Evolutionary conservation across 179 eudicot genomes (phyloP), one percentile per base, ranked within the genome.

Genomic region (Dionaea muscipula): DNA sequence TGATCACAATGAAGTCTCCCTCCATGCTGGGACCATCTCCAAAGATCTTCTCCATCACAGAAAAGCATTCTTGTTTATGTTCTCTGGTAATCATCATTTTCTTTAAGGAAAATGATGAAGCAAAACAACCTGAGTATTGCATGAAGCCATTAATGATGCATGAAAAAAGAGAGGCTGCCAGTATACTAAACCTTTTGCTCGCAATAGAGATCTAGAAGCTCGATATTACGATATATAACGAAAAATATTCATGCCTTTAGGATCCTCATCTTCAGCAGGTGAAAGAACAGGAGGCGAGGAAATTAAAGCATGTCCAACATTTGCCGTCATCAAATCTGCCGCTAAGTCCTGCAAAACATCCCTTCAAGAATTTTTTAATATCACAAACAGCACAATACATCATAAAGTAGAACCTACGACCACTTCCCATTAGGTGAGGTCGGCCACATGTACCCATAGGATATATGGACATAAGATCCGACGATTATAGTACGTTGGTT

Each of bases 211-310:
- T 18, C 19, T 4, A 47, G 24, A 47, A 11, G 26, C 13, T 19
- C 12, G 7, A 47, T 3, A 23, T 0, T 20, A 16, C 22, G 15
- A 47, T 12, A 23, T 15, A 18, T 27, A 26, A 6, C 46, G 33
- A 50, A 47, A 16, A 22, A 39, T 10, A 27, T 41, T 21, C 17
- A 45, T 55, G 74, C 77, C 79, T 64, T 72, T 72, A 55, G 58
- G 23, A 56, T 73, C 77, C 39, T 62, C 56, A 52, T 61, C 56
- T 51, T 62, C 68, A 39, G 67, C 72, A 51, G 84, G 77, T 57
- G 89, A 81, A 60, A 93, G 70, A 60, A 81, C 82, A 40, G 99
- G 93, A 6, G 85, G 89, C 20, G 96, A 72, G 37, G 81, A 82
- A 71, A 88, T 75, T 17, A 81, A 71, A 63, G 44, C 52, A 65